phyloP scores from a whole-genome alignment of 2,329 filamentous ascomycete species.

The Mollisia scopiformis region DNA sequence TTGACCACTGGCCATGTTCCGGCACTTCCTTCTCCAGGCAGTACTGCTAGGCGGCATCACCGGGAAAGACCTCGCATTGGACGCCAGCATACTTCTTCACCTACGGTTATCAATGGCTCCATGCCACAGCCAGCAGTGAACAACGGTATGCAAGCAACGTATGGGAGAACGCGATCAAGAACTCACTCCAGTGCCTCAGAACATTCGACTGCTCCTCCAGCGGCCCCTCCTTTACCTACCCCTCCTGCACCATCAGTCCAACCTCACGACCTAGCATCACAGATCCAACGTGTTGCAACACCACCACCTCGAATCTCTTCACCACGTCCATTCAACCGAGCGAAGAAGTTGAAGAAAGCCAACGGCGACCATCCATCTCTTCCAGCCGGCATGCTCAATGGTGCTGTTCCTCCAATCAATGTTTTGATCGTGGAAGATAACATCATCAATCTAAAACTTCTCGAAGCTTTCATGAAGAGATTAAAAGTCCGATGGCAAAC shows the following conservation, averaged over 20 bases:
- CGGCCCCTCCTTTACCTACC: slow-evolving; percentile 53
- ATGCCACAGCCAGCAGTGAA: slow-evolving; percentile 20
- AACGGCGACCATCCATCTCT: slow-evolving; percentile 46
- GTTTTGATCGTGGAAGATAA: slow-evolving; percentile 98
- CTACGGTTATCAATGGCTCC: slow-evolving; percentile 60
- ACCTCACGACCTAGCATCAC: slow-evolving; percentile 44
- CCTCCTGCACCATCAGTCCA: slow-evolving; percentile 56
- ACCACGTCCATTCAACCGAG: slow-evolving; percentile 43
- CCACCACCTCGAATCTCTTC: slow-evolving; percentile 52
- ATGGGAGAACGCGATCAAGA: slow-evolving; percentile 52
- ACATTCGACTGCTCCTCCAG: slow-evolving; percentile 45
- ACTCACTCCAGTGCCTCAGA: slow-evolving; percentile 62
- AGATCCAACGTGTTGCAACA: slow-evolving; percentile 40
- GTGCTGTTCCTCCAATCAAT: slow-evolving; percentile 90
- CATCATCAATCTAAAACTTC: slow-evolving; percentile 90
- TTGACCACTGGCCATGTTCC: slow-evolving; percentile 80
- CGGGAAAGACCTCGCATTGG: slow-evolving; percentile 62
- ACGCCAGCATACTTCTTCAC: slow-evolving; percentile 80
- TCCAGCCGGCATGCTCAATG: slow-evolving; percentile 71
- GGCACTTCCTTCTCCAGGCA: slow-evolving; percentile 81
- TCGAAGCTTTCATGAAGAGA: slow-evolving; percentile 94
- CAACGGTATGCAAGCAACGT: slow-evolving; percentile 34
- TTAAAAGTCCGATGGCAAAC: slow-evolving; percentile 96
- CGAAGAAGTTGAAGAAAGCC: slow-evolving; percentile 58
- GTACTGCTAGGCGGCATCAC: slow-evolving; percentile 59